phyloP scores from a whole-genome alignment of 371 early-diverging fungal genomes.

The Syncephalastrum contaminatum region DNA sequence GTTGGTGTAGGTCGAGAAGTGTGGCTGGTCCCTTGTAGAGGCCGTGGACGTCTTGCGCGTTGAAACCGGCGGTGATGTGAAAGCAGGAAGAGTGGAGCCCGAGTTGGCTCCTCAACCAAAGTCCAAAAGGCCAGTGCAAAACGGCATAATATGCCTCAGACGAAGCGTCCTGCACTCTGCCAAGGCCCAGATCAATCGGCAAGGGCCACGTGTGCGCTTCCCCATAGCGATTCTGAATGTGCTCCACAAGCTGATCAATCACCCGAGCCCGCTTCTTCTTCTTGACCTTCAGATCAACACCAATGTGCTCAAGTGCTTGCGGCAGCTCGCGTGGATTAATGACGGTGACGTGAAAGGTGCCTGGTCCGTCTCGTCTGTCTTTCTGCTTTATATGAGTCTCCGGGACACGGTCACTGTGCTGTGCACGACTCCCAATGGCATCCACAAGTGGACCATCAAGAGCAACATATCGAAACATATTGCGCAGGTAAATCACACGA shows the following conservation, averaged over 20 bases:
- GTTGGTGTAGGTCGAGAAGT: slow-evolving; percentile 4
- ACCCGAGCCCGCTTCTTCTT: neutral
- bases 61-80: slow-evolving; percentile 22
- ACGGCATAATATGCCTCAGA: slow-evolving; percentile 14
- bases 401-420: no score
- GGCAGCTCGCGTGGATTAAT: slow-evolving; percentile 12
- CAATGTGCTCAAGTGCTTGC: slow-evolving; percentile 2
- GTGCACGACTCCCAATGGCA: no score
- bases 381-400: no score
- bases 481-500: no score
- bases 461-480: no score
- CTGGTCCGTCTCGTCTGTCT: slow-evolving; percentile 11
- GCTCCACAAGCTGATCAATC: slow-evolving; percentile 1
- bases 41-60: slow-evolving; percentile 19
- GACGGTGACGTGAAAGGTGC: slow-evolving; percentile 11
- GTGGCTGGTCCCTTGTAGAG: slow-evolving; percentile 21
- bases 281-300: neutral
- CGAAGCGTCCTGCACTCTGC: slow-evolving; percentile 5
- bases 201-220: slow-evolving; percentile 7
- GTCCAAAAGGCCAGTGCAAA: slow-evolving; percentile 22
- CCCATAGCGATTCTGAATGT: slow-evolving; percentile 8
- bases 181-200: slow-evolving; percentile 19
- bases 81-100: slow-evolving; percentile 14
- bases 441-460: no score
- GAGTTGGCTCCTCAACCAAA: slow-evolving; percentile 9